A percentile compares a stretch with the other conserved stretches of the same genome.
Evolutionary conservation across 1,284 basidiomycete species (phyloP).

Genomic region (Sporisorium graminicola): DNA sequence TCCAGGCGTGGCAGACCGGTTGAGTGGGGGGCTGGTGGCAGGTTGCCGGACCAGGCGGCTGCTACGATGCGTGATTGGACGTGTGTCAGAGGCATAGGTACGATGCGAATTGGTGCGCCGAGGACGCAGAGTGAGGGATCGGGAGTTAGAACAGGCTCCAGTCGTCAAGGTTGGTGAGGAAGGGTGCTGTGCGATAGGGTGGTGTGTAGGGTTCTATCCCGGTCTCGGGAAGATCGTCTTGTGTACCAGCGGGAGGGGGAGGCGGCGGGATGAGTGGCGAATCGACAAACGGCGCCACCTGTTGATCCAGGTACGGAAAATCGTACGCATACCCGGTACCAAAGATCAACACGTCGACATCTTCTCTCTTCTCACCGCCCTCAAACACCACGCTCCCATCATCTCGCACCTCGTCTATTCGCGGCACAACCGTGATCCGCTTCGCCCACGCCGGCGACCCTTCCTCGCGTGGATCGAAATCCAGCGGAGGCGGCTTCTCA

Average conservation of each 20-base stretch:
- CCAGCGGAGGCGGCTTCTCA: slow-evolving; percentile 58
- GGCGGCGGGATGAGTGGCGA: slow-evolving; percentile 36
- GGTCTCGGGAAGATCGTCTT: neutral
- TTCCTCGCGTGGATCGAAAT: slow-evolving; percentile 61
- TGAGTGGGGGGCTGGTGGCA: neutral
- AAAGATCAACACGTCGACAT: slow-evolving; percentile 65
- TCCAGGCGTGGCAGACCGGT: slow-evolving; percentile 42
- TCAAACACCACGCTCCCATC: slow-evolving; percentile 26
- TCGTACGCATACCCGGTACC: slow-evolving; percentile 66
- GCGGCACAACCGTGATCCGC: slow-evolving; percentile 58
- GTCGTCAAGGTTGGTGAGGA: slow-evolving; percentile 62
- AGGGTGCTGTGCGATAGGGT: slow-evolving; percentile 16
- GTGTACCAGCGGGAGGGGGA: neutral
- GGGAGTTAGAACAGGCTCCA: slow-evolving; percentile 61
- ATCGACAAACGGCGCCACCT: slow-evolving; percentile 24
- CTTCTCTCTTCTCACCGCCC: slow-evolving; percentile 17
- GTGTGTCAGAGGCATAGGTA: slow-evolving; percentile 66
- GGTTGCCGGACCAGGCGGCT: slow-evolving; percentile 29
- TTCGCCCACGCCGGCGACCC: slow-evolving; percentile 55
- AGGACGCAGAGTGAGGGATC: slow-evolving; percentile 57
- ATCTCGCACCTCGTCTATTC: slow-evolving; percentile 33
- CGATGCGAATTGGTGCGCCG: slow-evolving; percentile 59
- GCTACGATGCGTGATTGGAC: slow-evolving; percentile 54
- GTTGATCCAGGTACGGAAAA: slow-evolving; percentile 51
- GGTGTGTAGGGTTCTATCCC: slow-evolving; percentile 18